Evolutionary conservation across 2,329 filamentous ascomycete genomes (phyloP).

Genomic region (Achaetomium macrosporum): DNA sequence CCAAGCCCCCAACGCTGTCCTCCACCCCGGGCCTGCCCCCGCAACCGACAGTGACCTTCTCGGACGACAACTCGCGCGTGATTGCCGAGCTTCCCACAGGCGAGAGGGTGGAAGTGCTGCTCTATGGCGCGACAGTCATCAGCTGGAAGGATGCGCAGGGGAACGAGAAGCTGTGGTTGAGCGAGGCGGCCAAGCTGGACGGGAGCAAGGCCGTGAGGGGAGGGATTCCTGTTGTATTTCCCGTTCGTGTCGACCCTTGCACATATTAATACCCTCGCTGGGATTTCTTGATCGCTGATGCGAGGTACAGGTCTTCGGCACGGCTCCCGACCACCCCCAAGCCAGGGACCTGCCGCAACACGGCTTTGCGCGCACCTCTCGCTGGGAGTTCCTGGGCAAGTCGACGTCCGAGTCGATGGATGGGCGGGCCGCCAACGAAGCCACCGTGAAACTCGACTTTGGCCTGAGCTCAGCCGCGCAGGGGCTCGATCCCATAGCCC

Average conservation of each 20-base stretch:
- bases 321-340: constrained; percentile 62
- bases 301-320: constrained; percentile 69
- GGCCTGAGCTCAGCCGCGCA: constrained; percentile 62
- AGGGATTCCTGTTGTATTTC: constrained; percentile 88
- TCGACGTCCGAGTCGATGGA: constrained; percentile 58
- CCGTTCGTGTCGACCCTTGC: constrained; percentile 46
- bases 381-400: constrained; percentile 93
- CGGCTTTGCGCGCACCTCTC: constrained; percentile 83
- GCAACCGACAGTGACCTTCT: constrained; percentile 68
- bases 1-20: constrained; percentile 69
- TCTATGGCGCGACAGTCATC: constrained; percentile 88
- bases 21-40: constrained; percentile 69
- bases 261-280: not conserved
- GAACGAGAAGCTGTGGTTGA: constrained; percentile 80
- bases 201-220: constrained; percentile 86
- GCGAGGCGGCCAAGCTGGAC: constrained; percentile 72
- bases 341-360: constrained; percentile 81
- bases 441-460: constrained; percentile 90
- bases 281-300: not conserved
- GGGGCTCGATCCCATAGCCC: constrained; percentile 62
- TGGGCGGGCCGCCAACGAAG: constrained; percentile 45
- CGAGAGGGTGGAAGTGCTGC: constrained; percentile 76
- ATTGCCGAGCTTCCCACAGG: constrained; percentile 78
- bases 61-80: constrained; percentile 64
- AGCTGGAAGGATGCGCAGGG: constrained; percentile 84